Evolutionary conservation across 164 flowering plant genomes (phyloP).

Genomic region (Dillenia suffruticosa): DNA sequence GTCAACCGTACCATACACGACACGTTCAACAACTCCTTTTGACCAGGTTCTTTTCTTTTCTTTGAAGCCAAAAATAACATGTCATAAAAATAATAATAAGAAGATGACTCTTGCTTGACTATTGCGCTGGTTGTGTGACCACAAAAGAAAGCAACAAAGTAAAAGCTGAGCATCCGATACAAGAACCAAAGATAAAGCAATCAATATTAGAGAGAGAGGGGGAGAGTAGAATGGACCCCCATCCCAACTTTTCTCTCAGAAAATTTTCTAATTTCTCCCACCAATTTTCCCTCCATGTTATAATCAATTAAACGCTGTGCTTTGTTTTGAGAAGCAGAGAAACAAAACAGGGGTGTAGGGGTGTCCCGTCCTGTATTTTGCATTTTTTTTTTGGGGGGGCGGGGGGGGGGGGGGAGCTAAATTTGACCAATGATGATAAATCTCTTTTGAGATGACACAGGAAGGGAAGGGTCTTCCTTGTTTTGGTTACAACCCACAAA

Average conservation of each 20-base stretch:
- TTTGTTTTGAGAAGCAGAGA: no score
- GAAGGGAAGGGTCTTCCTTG: slow-evolving; percentile 5
- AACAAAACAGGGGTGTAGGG: no score
- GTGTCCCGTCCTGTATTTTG: no score
- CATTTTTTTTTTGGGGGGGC: no score
- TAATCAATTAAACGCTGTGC: no score
- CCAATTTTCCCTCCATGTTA: no score
- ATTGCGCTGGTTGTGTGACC: no score
- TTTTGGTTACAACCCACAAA: background rate
- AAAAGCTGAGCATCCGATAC: background rate
- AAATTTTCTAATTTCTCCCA: no score
- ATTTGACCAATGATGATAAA: background rate
- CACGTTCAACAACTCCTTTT: slow-evolving; percentile 21
- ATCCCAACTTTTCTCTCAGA: no score
- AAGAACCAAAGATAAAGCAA: slow-evolving; percentile 12
- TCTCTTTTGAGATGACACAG: slow-evolving; percentile 5
- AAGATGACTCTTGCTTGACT: background rate
- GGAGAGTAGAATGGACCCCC: no score
- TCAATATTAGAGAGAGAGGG: background rate
- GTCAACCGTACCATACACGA: slow-evolving; percentile 32
- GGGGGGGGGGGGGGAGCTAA: no score
- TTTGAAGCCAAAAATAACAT: background rate
- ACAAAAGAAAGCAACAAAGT: no score
- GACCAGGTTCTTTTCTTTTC: slow-evolving; percentile 19
- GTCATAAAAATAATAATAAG: background rate